phyloP scores from a whole-genome alignment of 2,329 filamentous ascomycete species.

The Diplodia sapinea region DNA sequence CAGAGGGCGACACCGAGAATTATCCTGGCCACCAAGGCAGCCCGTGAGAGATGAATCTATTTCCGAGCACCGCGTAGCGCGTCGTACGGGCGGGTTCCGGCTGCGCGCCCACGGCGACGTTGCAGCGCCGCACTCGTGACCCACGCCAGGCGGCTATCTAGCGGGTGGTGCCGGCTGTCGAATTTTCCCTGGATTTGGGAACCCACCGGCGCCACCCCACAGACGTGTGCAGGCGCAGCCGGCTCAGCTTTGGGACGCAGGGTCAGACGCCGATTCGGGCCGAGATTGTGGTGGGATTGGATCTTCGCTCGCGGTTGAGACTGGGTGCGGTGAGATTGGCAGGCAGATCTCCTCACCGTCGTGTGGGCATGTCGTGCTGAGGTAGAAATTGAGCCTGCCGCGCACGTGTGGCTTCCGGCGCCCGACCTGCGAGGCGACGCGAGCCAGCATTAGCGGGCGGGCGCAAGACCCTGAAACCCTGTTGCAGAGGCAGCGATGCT shows the following conservation, averaged over 20 bases:
- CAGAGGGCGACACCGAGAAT: slow-evolving; percentile 18
- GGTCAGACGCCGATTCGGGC: slow-evolving; percentile 27
- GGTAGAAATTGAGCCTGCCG: slow-evolving; percentile 23
- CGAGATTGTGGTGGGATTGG: slow-evolving; percentile 30
- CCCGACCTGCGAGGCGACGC: slow-evolving; percentile 19
- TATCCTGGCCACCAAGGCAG: slow-evolving; percentile 15
- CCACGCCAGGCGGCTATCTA: slow-evolving; percentile 22
- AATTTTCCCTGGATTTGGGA: slow-evolving; percentile 22
- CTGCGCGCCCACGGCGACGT: background rate
- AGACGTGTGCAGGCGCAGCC: slow-evolving; percentile 19
- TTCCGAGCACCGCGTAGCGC: background rate
- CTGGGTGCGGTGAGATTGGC: slow-evolving; percentile 29
- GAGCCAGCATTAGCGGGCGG: slow-evolving; percentile 15
- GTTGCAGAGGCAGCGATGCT: slow-evolving; percentile 5
- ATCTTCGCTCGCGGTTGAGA: slow-evolving; percentile 31
- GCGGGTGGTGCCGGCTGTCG: slow-evolving; percentile 27
- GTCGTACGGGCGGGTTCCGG: slow-evolving; percentile 12
- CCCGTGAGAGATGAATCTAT: slow-evolving; percentile 4
- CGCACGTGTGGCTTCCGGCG: slow-evolving; percentile 6
- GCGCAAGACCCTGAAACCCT: slow-evolving; percentile 15
- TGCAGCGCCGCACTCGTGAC: slow-evolving; percentile 16
- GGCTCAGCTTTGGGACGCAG: slow-evolving; percentile 19
- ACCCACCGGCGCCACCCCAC: slow-evolving; percentile 6
- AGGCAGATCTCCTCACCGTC: slow-evolving; percentile 27
- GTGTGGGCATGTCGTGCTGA: slow-evolving; percentile 1